Conservation (phyloP, 192 early-diverging fungal species). For the Mortierella alpina region DNA sequence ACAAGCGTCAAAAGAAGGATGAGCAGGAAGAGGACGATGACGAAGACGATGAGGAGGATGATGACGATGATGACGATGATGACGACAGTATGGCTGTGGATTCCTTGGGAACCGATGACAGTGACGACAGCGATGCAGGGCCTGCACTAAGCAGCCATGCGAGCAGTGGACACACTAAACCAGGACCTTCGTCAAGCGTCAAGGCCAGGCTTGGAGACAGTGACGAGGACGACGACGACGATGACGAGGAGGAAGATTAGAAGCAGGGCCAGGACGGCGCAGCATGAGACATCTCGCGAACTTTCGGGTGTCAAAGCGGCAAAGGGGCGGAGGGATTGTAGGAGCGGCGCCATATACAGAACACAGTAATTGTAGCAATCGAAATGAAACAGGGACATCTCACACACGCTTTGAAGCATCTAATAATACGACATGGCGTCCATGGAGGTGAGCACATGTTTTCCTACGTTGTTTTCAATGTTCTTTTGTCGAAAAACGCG, state of each 20-base stretch:
- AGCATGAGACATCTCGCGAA: background rate
- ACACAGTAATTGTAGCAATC: too few species aligned
- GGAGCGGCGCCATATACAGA: too few species aligned
- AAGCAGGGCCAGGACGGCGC: background rate
- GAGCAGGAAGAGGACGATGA: constrained; percentile 40
- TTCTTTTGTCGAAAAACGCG: too few species aligned
- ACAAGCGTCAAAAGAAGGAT: constrained; percentile 47
- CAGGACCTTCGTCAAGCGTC: constrained; percentile 19
- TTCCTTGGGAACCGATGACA: constrained; percentile 38
- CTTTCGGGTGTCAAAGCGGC: too few species aligned
- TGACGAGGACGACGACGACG: constrained; percentile 47
- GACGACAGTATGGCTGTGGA: constrained; percentile 46
- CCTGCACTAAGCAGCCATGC: constrained; percentile 9
- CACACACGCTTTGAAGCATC: too few species aligned
- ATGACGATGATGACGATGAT: constrained; percentile 41
- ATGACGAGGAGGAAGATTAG: constrained; percentile 47
- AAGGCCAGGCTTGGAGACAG: constrained; percentile 34
- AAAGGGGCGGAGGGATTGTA: too few species aligned
- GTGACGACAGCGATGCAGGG: constrained; percentile 45
- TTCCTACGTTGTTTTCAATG: too few species aligned
- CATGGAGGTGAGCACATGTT: too few species aligned
- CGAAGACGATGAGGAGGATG: constrained; percentile 39
- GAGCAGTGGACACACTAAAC: background rate
- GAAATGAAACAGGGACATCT: too few species aligned
- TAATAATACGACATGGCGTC: too few species aligned